A percentile compares a stretch with the other conserved stretches of the same genome.
Conservation (phyloP, 768 basidiomycete species). For the Kwoniella europaea region DNA sequence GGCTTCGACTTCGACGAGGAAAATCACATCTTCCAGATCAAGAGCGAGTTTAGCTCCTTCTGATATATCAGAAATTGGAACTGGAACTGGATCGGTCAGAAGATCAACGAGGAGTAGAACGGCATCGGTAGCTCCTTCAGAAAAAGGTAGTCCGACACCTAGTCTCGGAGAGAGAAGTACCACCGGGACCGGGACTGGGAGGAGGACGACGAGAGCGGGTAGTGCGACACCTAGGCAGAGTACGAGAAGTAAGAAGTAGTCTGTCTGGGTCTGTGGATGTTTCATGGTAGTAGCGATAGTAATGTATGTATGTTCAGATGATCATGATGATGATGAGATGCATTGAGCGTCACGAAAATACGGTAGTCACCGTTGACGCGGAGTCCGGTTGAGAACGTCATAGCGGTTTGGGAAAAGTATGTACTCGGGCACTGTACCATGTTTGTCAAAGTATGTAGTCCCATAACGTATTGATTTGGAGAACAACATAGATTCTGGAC, state of each 20-base stretch:
- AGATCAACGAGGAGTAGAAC: constrained; percentile 26
- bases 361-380: not conserved
- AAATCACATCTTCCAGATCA: constrained; percentile 1
- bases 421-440: not conserved
- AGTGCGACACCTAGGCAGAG: constrained; percentile 34
- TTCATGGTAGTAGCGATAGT: too few relatives aligned
- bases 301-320: too few relatives aligned
- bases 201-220: constrained; percentile 17
- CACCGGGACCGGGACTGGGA: not conserved
- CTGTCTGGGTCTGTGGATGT: too few relatives aligned
- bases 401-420: not conserved
- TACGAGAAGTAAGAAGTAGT: constrained; percentile 27
- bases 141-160: constrained; percentile 40
- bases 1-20: constrained; percentile 3
- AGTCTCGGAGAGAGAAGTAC: constrained; percentile 22
- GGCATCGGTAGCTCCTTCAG: constrained; percentile 14
- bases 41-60: constrained; percentile 27
- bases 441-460: not conserved
- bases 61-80: constrained; percentile 17
- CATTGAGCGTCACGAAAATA: not conserved
- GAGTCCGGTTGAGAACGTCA: not conserved
- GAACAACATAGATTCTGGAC: not conserved
- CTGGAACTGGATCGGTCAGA: constrained; percentile 6
- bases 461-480: not conserved
- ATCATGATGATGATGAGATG: not conserved